These are phyloP conservation scores for Trametes hirsuta DNA, from an alignment of 1,284 basidiomycete genomes.

Conservation along the genomic window DNA sequence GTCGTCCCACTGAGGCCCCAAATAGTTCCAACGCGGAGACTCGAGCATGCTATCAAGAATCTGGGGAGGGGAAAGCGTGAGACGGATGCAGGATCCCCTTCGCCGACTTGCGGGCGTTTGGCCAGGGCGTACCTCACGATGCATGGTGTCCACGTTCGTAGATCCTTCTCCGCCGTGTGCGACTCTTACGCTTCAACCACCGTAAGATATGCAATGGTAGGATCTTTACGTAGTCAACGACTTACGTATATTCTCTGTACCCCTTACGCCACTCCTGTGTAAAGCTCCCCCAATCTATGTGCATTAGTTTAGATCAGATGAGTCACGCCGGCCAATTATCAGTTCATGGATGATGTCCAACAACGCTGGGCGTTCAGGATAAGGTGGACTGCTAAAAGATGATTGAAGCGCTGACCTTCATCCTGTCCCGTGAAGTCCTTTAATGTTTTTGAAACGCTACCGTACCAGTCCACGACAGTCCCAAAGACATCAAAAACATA, in stretches of 20 bases:
- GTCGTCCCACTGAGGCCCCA: conserved; percentile 48
- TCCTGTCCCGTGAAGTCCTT: conserved; percentile 29
- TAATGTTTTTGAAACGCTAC: conserved; percentile 49
- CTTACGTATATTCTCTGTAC: conserved; percentile 53
- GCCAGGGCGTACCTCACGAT: conserved; percentile 47
- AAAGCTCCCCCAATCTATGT: conserved; percentile 50
- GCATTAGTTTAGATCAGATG: neutral
- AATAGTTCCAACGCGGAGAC: conserved; percentile 48
- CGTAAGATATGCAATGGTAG: neutral
- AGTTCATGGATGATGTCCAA: neutral
- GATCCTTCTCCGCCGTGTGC: conserved; percentile 50
- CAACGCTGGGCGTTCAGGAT: too few relatives aligned
- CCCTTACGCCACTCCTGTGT: conserved; percentile 59
- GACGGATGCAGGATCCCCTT: neutral
- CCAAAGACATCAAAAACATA: conserved; percentile 69
- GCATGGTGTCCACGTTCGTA: conserved; percentile 56
- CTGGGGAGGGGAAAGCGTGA: conserved; percentile 35
- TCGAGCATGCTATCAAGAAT: conserved; percentile 58
- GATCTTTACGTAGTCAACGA: neutral
- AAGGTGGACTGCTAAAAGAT: too few relatives aligned
- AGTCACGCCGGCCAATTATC: neutral
- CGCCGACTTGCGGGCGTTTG: neutral
- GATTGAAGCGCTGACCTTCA: conserved; percentile 19
- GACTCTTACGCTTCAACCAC: conserved; percentile 35
- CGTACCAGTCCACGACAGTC: conserved; percentile 65